These are phyloP conservation scores for Diaporthe eres DNA, from an alignment of 2,329 filamentous ascomycete genomes.

Conservation along the genomic window DNA sequence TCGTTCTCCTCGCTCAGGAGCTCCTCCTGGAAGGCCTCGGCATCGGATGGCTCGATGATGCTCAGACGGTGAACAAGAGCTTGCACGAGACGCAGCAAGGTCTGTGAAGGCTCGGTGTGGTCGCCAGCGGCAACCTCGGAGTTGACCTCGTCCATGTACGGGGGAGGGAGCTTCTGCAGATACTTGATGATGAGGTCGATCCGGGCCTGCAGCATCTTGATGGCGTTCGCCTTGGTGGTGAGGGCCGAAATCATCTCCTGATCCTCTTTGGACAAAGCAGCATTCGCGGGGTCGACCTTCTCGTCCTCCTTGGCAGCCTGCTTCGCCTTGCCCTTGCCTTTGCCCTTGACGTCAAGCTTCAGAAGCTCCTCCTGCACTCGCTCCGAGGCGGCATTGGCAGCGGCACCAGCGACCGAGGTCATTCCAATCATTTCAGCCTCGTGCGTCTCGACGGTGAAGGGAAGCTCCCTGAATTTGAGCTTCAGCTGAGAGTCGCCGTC, in stretches of 20 bases:
- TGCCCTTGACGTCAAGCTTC: conserved; percentile 56
- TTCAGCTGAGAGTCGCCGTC: conserved; percentile 70
- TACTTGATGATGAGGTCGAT: conserved; percentile 83
- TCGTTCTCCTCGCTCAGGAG: conserved; percentile 86
- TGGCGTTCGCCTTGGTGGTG: conserved; percentile 90
- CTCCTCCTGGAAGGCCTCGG: conserved; percentile 76
- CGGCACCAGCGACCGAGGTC: conserved; percentile 89
- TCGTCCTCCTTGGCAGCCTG: conserved; percentile 53
- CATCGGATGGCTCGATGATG: conserved; percentile 81
- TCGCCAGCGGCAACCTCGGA: conserved; percentile 57
- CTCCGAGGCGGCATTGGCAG: conserved; percentile 81
- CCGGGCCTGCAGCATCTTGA: conserved; percentile 90
- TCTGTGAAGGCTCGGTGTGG: conserved; percentile 69
- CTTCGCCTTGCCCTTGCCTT: conserved; percentile 68
- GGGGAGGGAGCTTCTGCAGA: conserved; percentile 77
- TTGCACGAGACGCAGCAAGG: conserved; percentile 88
- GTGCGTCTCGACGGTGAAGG: conserved; percentile 91
- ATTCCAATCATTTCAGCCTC: conserved; percentile 99
- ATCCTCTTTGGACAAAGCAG: conserved; percentile 69
- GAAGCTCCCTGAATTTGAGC: conserved; percentile 85
- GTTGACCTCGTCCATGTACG: conserved; percentile 40
- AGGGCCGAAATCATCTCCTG: conserved; percentile 76
- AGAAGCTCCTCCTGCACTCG: conserved; percentile 56
- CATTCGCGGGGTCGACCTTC: conserved; percentile 55
- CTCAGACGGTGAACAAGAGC: conserved; percentile 87